phyloP scores from a whole-genome alignment of 352 stramenopile genomes.

The Phytophthora gonapodyides region DNA sequence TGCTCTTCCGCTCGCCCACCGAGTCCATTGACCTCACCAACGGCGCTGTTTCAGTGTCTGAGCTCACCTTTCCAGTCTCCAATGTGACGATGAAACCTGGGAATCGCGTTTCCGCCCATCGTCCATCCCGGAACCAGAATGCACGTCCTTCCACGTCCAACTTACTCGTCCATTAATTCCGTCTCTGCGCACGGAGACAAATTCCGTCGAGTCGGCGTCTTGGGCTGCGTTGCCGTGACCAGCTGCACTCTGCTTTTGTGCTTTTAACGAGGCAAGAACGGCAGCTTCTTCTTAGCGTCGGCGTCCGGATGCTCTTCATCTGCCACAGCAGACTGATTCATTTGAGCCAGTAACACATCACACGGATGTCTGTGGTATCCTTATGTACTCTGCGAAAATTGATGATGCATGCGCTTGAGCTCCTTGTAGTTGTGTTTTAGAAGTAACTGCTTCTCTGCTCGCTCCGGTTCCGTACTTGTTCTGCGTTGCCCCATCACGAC shows the following conservation, averaged over 20 bases:
- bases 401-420: too few species aligned
- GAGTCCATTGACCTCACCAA: background rate
- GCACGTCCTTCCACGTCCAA: conserved; percentile 41
- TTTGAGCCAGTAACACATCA: too few species aligned
- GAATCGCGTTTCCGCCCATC: conserved; percentile 26
- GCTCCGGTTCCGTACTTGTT: too few species aligned
- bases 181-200: conserved; percentile 16
- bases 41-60: background rate
- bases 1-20: background rate
- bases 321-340: too few species aligned
- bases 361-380: too few species aligned
- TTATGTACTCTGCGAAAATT: too few species aligned
- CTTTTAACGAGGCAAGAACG: conserved; percentile 21
- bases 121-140: conserved; percentile 42
- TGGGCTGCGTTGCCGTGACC: conserved; percentile 14
- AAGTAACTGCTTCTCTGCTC: too few species aligned
- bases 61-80: background rate
- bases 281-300: conserved; percentile 30
- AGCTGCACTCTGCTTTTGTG: conserved; percentile 26
- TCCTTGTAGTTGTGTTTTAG: too few species aligned
- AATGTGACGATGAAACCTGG: conserved; percentile 27
- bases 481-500: too few species aligned
- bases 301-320: background rate
- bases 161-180: conserved; percentile 50
- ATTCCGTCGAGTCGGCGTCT: conserved; percentile 14